These are phyloP conservation scores for Salicornia ramosissima DNA, from an alignment of 148 eudicot species.

Conservation along the genomic window DNA sequence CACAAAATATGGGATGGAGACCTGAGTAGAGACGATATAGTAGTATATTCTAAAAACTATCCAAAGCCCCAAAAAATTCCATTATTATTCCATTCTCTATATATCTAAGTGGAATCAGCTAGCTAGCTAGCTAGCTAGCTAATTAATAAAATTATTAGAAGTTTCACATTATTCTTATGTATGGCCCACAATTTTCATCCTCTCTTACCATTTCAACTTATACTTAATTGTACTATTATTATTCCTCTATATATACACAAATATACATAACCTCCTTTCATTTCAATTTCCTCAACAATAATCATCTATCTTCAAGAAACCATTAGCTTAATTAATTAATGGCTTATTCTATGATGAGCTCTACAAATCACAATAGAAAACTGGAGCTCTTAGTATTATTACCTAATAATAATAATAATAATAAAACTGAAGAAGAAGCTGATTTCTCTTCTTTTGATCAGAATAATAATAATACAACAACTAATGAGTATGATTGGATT, in stretches of 20 bases:
- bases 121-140: too few relatives aligned
- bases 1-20: too few relatives aligned
- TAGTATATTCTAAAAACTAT: too few relatives aligned
- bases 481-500: slow-evolving; percentile 32
- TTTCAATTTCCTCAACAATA: neutral
- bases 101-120: too few relatives aligned
- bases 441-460: slow-evolving; percentile 7
- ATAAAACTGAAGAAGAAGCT: too few relatives aligned
- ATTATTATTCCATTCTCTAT: too few relatives aligned
- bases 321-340: neutral
- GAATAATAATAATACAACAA: slow-evolving; percentile 13
- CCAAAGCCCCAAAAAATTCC: too few relatives aligned
- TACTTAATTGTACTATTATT: too few relatives aligned
- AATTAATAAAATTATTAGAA: slow-evolving; percentile 1
- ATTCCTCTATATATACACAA: slow-evolving; percentile 1
- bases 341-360: slow-evolving; percentile 31
- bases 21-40: too few relatives aligned
- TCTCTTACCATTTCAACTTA: slow-evolving; percentile 8
- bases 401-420: neutral
- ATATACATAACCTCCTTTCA: neutral
- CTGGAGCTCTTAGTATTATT: neutral
- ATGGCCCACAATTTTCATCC: slow-evolving; percentile 21
- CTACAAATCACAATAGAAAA: slow-evolving; percentile 30
- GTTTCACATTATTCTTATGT: slow-evolving; percentile 12
- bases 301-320: neutral